Conservation (phyloP, 257 asterid species). For the Scutellaria galericulata region DNA sequence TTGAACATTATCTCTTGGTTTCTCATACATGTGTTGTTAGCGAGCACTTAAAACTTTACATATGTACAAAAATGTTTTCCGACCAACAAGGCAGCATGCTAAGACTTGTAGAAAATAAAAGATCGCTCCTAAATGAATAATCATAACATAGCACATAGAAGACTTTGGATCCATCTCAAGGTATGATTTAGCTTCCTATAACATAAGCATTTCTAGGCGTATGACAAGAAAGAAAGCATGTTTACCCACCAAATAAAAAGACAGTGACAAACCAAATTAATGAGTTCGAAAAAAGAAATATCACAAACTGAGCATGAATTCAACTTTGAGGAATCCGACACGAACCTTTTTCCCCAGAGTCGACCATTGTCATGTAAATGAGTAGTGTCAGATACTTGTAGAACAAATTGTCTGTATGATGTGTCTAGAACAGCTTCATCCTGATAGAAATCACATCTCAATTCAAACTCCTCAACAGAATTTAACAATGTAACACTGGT, state of each 20-base stretch:
- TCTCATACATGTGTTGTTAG: not conserved
- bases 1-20: too few relatives aligned
- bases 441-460: conserved; percentile 34
- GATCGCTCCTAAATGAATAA: too few relatives aligned
- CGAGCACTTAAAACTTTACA: not conserved
- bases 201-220: too few relatives aligned
- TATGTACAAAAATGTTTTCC: not conserved
- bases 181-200: too few relatives aligned
- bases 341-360: conserved; percentile 30
- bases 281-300: not conserved
- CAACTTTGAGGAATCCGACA: conserved; percentile 14
- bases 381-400: conserved; percentile 18
- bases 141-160: too few relatives aligned
- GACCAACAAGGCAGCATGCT: not conserved
- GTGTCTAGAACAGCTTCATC: conserved; percentile 32
- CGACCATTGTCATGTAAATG: conserved; percentile 8
- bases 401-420: not conserved
- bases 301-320: not conserved
- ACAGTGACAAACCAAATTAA: not conserved
- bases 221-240: too few relatives aligned
- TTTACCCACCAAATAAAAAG: not conserved
- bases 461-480: not conserved
- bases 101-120: not conserved
- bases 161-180: too few relatives aligned
- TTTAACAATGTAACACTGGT: not conserved